Base-by-base conservation (phyloP, 2,329 filamentous ascomycete species). In the Colletotrichum brevisporum region DNA sequence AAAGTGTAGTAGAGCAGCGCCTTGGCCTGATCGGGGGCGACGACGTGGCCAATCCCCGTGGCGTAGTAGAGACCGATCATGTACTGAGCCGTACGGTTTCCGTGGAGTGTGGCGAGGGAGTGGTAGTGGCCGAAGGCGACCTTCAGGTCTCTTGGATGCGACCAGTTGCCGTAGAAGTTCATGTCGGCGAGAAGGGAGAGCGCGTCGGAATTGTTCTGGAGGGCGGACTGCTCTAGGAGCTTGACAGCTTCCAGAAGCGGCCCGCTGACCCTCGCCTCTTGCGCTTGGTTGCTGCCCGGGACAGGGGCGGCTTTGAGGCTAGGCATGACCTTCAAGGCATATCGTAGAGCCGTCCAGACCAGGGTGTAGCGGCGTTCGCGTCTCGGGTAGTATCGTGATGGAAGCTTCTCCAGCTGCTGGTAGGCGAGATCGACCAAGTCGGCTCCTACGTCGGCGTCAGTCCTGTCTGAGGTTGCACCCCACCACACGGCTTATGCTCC, bases 31-130 rank as follows among this genome's bases (percentile, higher is more conserved):
- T 99, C 93, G 51, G 89, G 88, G 77, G 93, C 89, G 6, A 97
- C 93, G 1, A 91, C 91, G 39, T 90, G 90, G 16, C 94, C 95
- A 67, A 99, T 86, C 0, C 96, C 96, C 0, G 96, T 99, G 43
- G 95, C 95, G 81, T 99, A 95, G 88, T 97, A 96, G 74, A 99
- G 90, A 0, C 94, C 96, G 54, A 98, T 79, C 95, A 99, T 98
- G 80, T 97, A 92, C 79, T 98, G 94, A 1, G 96, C 96, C 13
- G 95, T 97, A 72, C 90, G 92, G 80, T 99, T 98, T 52, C 95
- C 96, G 73, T 92, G 88, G 68, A 91, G 79, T 18, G 87, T 86
- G 3, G 95, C 94, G 62, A 99, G 86, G 70, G 91, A 86, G 71
- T 92, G 85, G 80, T 98, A 99, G 82, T 94, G 88, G 72, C 88